A percentile compares a stretch with the other conserved stretches of the same genome.
Evolutionary conservation across 768 basidiomycete genomes (phyloP).

Genomic region (Mycena floridula): DNA sequence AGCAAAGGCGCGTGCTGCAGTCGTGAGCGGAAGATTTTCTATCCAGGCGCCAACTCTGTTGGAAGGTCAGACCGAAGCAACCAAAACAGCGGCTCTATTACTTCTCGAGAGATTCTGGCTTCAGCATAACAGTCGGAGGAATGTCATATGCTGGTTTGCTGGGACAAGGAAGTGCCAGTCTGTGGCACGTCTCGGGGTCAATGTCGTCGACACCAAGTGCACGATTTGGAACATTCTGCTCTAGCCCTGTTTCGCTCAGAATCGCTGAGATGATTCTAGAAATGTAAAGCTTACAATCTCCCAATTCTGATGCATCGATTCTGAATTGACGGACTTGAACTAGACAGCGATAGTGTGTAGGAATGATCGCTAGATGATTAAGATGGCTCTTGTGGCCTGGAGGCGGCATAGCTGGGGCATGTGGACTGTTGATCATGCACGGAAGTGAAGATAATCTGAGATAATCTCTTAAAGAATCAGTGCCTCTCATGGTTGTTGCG

Average conservation of each 20-base stretch:
- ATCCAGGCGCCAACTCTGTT: background rate
- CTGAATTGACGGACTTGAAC: slow-evolving; percentile 19
- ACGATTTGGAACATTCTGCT: slow-evolving; percentile 19
- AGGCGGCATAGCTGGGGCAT: slow-evolving; percentile 13
- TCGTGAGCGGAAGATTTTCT: background rate
- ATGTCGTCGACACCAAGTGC: slow-evolving; percentile 12
- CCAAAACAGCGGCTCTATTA: too few relatives aligned
- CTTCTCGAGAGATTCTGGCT: too few relatives aligned
- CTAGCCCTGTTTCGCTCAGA: background rate
- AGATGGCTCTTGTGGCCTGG: slow-evolving; percentile 27
- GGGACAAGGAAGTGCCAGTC: slow-evolving; percentile 11
- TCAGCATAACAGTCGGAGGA: too few relatives aligned
- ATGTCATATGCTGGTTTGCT: background rate
- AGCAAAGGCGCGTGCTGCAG: slow-evolving; percentile 19
- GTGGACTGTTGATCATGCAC: slow-evolving; percentile 20
- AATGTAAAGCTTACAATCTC: too few relatives aligned
- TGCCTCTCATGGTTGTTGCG: slow-evolving; percentile 10
- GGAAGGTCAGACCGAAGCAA: too few relatives aligned
- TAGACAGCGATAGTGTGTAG: slow-evolving; percentile 23
- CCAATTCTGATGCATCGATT: too few relatives aligned
- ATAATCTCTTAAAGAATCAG: slow-evolving; percentile 27
- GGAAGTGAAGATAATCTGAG: slow-evolving; percentile 27
- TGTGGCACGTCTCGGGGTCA: slow-evolving; percentile 15
- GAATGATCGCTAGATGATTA: slow-evolving; percentile 18
- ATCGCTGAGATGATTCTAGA: too few relatives aligned